Conservation (phyloP, 345 rosid species). For the Cochlearia excelsa region DNA sequence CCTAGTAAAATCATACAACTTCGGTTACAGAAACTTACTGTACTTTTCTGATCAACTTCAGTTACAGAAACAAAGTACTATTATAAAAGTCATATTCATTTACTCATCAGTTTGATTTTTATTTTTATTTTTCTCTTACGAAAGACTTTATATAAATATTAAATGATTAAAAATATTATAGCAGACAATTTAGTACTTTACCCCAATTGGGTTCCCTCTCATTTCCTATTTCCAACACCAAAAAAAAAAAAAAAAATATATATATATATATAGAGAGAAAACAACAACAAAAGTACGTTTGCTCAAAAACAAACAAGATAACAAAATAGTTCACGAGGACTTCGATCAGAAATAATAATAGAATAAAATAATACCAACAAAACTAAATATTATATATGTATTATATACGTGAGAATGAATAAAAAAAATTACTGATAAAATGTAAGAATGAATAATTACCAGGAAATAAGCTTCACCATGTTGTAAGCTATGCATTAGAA, state of each 20-base stretch:
- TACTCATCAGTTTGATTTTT: conserved; percentile 24
- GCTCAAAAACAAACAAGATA: conserved; percentile 10
- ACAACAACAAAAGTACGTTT: neutral
- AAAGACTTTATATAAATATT: conserved; percentile 10
- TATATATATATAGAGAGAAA: neutral
- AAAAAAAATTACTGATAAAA: too few relatives aligned
- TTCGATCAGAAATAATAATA: conserved; percentile 9
- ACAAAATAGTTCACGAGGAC: conserved; percentile 15
- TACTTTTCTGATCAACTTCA: neutral
- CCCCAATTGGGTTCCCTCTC: conserved; percentile 36
- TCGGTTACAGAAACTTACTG: conserved; percentile 19
- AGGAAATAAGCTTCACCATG: conserved; percentile 95
- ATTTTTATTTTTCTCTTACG: conserved; percentile 16
- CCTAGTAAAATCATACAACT: conserved; percentile 25
- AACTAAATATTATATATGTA: neutral
- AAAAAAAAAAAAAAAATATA: neutral
- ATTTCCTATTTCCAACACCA: conserved; percentile 32
- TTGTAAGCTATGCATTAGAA: conserved; percentile 66
- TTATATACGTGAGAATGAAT: too few relatives aligned
- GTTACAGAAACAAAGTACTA: neutral
- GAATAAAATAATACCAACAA: neutral
- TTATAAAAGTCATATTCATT: conserved; percentile 8
- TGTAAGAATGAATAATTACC: conserved; percentile 44
- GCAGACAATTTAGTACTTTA: conserved; percentile 40
- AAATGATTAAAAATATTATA: conserved; percentile 15